Evolutionary conservation across 2,329 filamentous ascomycete species (phyloP), one percentile per base, ranked within the genome.

Genomic region (Microdochium trichocladiopsis): DNA sequence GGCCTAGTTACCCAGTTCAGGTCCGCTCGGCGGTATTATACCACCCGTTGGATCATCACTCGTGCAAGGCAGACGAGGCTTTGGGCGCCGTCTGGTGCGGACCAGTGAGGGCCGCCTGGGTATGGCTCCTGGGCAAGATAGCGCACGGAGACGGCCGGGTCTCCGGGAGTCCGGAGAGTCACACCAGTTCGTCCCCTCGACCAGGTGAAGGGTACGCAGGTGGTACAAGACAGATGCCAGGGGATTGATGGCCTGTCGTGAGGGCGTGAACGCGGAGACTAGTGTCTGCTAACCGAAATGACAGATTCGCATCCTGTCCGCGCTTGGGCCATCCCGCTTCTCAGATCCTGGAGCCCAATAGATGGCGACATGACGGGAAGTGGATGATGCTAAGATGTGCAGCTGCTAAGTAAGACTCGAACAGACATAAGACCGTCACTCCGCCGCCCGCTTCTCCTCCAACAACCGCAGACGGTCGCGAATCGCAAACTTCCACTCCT

Each of bases 401-500:
- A 33, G 28, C 28, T 33, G 28, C 28, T 33, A 33, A 33, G 28
- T 33, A 33, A 33, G 28, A 33, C 28, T 33, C 28, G 28, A n/a
- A n/a, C n/a, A n/a, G n/a, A n/a, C n/a, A n/a, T n/a, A n/a, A 33
- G 28, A 33, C 28, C 28, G 28, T 33, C 28, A 33, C 28, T 33
- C 28, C 28, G 28, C 28, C 28, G 28, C 28, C 28, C 28, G 28
- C 28, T 33, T 33, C 25, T 59, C 45, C 48, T 51, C 48, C 28
- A 25, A 21, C 43, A 52, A 41, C 18, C 58, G 49, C 6, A 48
- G 52, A 18, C 57, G 55, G 14, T 57, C 55, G 4, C 52, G 55
- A 24, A 60, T 52, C 2, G 55, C 58, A 49, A 51, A 52, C 33
- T 52, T 55, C 58, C 54, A 60, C 54, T 58, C 55, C 33, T 25